These are phyloP conservation scores for Globisporangium radiosum DNA, from an alignment of 352 stramenopile genomes.

Conservation along the genomic window DNA sequence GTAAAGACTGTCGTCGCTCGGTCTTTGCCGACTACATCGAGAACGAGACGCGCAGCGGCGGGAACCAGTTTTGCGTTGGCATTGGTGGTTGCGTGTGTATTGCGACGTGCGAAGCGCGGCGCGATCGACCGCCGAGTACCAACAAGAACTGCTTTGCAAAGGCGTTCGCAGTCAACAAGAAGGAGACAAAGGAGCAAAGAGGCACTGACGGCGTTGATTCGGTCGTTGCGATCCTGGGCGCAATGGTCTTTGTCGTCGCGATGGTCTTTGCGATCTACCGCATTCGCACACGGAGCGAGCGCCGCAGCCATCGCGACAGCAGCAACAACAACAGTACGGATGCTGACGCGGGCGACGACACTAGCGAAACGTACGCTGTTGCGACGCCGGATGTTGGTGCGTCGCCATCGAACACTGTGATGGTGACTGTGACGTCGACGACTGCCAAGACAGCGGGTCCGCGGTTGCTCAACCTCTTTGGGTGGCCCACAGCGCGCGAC, in stretches of 20 bases:
- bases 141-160: constrained; percentile 14
- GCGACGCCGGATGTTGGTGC: constrained; percentile 8
- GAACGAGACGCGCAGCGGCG: neutral
- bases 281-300: constrained; percentile 29
- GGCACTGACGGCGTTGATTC: neutral
- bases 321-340: neutral
- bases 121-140: constrained; percentile 1
- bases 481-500: constrained; percentile 37
- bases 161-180: constrained; percentile 10
- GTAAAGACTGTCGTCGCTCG: constrained; percentile 7
- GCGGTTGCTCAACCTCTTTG: constrained; percentile 28
- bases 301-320: neutral
- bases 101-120: constrained; percentile 10
- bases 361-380: constrained; percentile 4
- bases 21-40: constrained; percentile 18
- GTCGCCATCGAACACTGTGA: constrained; percentile 9
- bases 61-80: constrained; percentile 9
- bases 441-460: constrained; percentile 1
- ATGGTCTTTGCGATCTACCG: constrained; percentile 47
- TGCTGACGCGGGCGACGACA: neutral
- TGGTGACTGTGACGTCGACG: constrained; percentile 19
- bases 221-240: constrained; percentile 23
- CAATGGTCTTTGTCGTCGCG: constrained; percentile 38
- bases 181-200: neutral
- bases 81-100: constrained; percentile 17